Evolutionary conservation across 164 flowering plant genomes (phyloP), one percentile per base, ranked within the genome.

Genomic region (Litsea cubeba): DNA sequence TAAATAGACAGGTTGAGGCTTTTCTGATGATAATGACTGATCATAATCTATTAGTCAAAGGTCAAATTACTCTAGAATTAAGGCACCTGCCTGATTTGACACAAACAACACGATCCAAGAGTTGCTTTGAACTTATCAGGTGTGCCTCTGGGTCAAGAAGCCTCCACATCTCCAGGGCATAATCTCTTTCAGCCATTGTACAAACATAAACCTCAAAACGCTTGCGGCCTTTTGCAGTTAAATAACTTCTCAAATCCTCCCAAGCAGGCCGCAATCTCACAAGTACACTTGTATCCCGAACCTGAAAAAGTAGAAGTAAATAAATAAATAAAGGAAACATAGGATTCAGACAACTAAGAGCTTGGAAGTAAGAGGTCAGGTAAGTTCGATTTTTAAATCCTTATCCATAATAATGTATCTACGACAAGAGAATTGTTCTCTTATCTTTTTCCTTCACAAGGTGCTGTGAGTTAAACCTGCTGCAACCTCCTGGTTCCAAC

Each of bases 81-180:
- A 65, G 46, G 46, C n/a, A 5, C 86, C 83, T 80, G 75, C 99
- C 99, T 85, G 99, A 86, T 84, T 88, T 96, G 17, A 96, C 99
- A 80, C 99, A 96, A 32, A 90, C 86, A 76, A 96, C 88, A n/a
- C 99, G 98, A 71, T 88, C 82, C 71, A 81, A 54, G 17, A 94
- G 88, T 78, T 96, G 88, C 74, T 85, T 90, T 66, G 84, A 76
- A 74, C 83, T 83, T 76, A 96, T 96, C 76, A 96, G 76, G 80
- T 89, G 86, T 50, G 93, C 80, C 71, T 87, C 98, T 46, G 99
- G 98, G 65, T 96, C 99, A 76, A 96, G 98, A 79, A 96, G 92
- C 84, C 99, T 88, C 99, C 99, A 94, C 87, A 96, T 96, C 83
- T 94, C 99, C 67, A 94, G 78, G 22, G 99, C 99, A 88, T 96